phyloP scores from a whole-genome alignment of 306 rosid genomes.

The Pterocarpus macrocarpus region DNA sequence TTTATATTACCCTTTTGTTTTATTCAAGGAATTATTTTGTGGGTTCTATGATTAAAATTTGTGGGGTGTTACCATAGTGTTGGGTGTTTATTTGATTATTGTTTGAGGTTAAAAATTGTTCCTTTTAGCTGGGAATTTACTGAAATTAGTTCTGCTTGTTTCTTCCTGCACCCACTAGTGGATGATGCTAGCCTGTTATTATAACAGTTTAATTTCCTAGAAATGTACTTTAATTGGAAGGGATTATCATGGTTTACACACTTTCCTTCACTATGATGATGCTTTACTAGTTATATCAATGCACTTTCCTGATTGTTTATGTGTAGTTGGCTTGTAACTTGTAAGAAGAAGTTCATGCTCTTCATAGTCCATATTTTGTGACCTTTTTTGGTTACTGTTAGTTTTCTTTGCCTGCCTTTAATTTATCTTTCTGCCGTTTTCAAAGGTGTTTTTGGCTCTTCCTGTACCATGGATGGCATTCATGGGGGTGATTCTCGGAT shows the following conservation, averaged over 20 bases:
- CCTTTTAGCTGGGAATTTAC: not conserved
- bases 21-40: not conserved
- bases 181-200: constrained; percentile 24
- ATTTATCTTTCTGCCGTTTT: constrained; percentile 35
- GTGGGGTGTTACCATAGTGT: not conserved
- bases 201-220: constrained; percentile 17
- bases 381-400: not conserved
- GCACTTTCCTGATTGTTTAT: constrained; percentile 23
- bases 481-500: constrained; percentile 61
- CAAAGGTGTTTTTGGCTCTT: constrained; percentile 46
- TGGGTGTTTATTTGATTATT: constrained; percentile 18
- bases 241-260: constrained; percentile 18
- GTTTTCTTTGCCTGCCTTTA: constrained; percentile 19
- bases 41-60: not conserved
- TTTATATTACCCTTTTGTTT: not conserved
- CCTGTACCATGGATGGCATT: constrained; percentile 64
- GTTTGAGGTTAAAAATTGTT: not conserved
- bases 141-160: constrained; percentile 3
- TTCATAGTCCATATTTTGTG: not conserved
- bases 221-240: constrained; percentile 30
- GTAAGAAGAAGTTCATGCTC: constrained; percentile 6
- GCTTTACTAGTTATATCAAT: constrained; percentile 30
- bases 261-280: constrained; percentile 19
- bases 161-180: not conserved
- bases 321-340: constrained; percentile 30